Evolutionary conservation across 176 grass and related monocot species (phyloP), one percentile per base, ranked within the genome.

Genomic region (Tillandsia leiboldiana): DNA sequence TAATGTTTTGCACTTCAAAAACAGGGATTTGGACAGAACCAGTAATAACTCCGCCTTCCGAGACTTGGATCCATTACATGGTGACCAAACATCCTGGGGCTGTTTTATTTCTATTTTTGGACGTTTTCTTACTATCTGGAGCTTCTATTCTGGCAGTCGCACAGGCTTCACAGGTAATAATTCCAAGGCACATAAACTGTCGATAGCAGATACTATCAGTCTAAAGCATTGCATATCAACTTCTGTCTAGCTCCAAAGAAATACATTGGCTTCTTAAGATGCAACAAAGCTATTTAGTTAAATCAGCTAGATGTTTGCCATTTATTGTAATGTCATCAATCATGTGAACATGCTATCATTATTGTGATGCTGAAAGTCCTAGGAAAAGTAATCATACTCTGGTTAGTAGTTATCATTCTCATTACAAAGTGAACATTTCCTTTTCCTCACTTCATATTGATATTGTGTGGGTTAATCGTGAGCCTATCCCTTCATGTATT

Each of bases 11-110:
- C 51, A 70, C 83, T 17, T 76, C 3, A 51, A 77, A 77, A 57
- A 65, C 82, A 99, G 94, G 94, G 81, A 68, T 93, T 77, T 78
- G 84, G 87, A 86, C 82, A 77, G 87, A 87, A 66, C 90, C 84
- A 27, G 70, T 90, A 24, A 65, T 80, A 56, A 50, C 86, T 24
- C 33, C 73, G 67, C 79, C 87, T 72, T 90, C 82, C 9, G 84
- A 93, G 70, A 80, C 84, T 49, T 99, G 94, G 94, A 82, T 72
- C 57, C 72, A 84, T 72, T 87, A 85, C 69, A 90, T 99, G 87
- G 49, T 87, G 74, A 79, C 48, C 54, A 87, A 89, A 64, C 89
- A 93, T 81, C 87, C 86, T 56, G 89, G 87, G 72, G 87, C 89
- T 80, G 49, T 74, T 51, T 10, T 93, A 67, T 99, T 99, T 83